phyloP scores from a whole-genome alignment of 331 rosid genomes.

The Malus hybrid region DNA sequence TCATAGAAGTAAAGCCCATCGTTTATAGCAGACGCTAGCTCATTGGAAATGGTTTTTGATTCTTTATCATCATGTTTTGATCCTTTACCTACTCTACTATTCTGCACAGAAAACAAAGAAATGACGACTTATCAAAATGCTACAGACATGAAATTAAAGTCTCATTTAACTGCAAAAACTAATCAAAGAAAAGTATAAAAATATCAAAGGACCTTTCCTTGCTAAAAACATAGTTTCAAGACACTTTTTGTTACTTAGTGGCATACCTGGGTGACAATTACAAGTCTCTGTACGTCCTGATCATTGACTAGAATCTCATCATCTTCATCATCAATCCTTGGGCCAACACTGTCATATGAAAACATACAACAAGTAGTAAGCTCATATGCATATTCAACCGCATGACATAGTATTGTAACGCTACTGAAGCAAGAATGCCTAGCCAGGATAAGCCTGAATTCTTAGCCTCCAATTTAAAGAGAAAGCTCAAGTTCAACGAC shows the following conservation, averaged over 20 bases:
- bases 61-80: slow-evolving; percentile 37
- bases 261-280: slow-evolving; percentile 89
- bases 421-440: not conserved
- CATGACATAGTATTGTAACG: not conserved
- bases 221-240: not conserved
- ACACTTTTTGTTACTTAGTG: not conserved
- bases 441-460: not conserved
- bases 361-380: not conserved
- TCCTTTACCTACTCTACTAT: slow-evolving; percentile 40
- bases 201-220: not conserved
- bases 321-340: slow-evolving; percentile 79
- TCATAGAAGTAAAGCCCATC: slow-evolving; percentile 90
- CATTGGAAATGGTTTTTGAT: slow-evolving; percentile 69
- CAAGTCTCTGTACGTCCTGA: slow-evolving; percentile 83
- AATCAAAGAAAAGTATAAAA: not conserved
- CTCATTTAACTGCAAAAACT: too few species aligned
- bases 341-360: slow-evolving; percentile 17
- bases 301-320: slow-evolving; percentile 71
- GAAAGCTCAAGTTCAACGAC: not conserved
- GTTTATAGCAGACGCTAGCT: slow-evolving; percentile 82
- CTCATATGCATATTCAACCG: not conserved
- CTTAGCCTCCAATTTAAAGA: not conserved
- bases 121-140: not conserved
- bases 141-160: not conserved
- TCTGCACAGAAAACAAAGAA: slow-evolving; percentile 37